Conservation (phyloP, 352 stramenopile species). For the Thraustochytrium sp. region DNA sequence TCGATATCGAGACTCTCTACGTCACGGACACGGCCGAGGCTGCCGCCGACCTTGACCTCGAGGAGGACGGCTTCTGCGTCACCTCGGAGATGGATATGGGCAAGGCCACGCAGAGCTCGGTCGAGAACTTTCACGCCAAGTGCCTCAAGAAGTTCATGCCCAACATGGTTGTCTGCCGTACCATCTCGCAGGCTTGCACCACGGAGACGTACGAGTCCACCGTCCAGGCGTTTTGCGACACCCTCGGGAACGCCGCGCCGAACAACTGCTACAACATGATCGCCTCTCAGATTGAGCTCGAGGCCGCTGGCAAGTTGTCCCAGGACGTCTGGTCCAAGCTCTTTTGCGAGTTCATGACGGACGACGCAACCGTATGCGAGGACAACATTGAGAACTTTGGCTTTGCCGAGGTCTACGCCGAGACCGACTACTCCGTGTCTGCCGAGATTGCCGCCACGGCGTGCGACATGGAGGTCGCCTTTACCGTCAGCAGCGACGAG, state of each 20-base stretch:
- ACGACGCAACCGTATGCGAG: neutral
- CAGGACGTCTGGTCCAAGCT: neutral
- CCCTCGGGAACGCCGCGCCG: neutral
- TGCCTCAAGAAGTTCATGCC: neutral
- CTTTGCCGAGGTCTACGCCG: neutral
- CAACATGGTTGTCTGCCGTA: conserved; percentile 4
- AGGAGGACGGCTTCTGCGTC: conserved; percentile 9
- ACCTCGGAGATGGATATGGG: neutral
- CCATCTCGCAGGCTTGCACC: neutral
- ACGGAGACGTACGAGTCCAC: neutral
- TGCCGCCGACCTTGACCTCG: neutral
- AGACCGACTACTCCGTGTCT: neutral
- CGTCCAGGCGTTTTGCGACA: neutral
- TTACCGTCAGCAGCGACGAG: neutral
- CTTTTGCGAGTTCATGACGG: neutral
- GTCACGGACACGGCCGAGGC: neutral
- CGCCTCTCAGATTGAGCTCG: neutral
- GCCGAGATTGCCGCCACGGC: neutral
- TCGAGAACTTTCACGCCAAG: neutral
- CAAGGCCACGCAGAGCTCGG: neutral
- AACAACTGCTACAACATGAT: neutral
- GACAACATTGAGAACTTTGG: neutral
- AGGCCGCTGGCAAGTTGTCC: neutral
- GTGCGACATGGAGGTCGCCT: neutral
- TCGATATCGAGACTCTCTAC: neutral